These are phyloP conservation scores for Torrubiella hemipterigena DNA, from an alignment of 2,329 filamentous ascomycete genomes.

Conservation along the genomic window DNA sequence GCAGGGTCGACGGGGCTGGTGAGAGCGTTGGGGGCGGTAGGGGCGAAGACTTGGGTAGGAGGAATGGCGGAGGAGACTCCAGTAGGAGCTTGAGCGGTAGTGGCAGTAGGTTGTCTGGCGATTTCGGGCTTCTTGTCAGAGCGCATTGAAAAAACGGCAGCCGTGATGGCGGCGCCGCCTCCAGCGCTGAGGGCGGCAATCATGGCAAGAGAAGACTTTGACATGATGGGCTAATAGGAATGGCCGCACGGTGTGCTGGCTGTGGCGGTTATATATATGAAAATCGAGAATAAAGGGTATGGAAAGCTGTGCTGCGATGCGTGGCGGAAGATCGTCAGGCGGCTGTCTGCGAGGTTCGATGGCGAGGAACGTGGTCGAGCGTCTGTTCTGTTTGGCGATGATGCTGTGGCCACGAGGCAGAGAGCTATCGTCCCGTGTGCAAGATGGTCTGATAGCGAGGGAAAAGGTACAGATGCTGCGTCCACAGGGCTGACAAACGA, in stretches of 20 bases:
- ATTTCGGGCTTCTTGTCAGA: slow-evolving; percentile 32
- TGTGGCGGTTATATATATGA: slow-evolving; percentile 9
- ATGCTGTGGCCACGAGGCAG: too few relatives aligned
- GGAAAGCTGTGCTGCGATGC: too few relatives aligned
- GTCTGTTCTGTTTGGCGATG: too few relatives aligned
- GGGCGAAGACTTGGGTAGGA: slow-evolving; percentile 42
- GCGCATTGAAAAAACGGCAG: slow-evolving; percentile 52
- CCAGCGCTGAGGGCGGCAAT: slow-evolving; percentile 67
- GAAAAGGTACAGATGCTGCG: too few relatives aligned
- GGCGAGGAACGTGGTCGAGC: too few relatives aligned
- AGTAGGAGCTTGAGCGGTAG: not conserved
- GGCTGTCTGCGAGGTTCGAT: too few relatives aligned
- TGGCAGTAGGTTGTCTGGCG: slow-evolving; percentile 13
- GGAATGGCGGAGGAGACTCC: slow-evolving; percentile 29
- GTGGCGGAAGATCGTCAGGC: too few relatives aligned
- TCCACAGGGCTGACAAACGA: too few relatives aligned
- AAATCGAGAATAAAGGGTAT: not conserved
- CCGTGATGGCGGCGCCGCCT: slow-evolving; percentile 62
- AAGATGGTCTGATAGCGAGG: too few relatives aligned
- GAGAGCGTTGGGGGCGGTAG: slow-evolving; percentile 15
- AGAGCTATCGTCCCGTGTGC: too few relatives aligned
- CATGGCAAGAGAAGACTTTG: slow-evolving; percentile 63
- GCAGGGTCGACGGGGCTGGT: slow-evolving; percentile 54
- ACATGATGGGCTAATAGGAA: slow-evolving; percentile 43
- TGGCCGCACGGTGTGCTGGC: slow-evolving; percentile 5